Evolutionary conservation across 2,329 filamentous ascomycete genomes (phyloP).

Genomic region (Colletotrichum siamense): DNA sequence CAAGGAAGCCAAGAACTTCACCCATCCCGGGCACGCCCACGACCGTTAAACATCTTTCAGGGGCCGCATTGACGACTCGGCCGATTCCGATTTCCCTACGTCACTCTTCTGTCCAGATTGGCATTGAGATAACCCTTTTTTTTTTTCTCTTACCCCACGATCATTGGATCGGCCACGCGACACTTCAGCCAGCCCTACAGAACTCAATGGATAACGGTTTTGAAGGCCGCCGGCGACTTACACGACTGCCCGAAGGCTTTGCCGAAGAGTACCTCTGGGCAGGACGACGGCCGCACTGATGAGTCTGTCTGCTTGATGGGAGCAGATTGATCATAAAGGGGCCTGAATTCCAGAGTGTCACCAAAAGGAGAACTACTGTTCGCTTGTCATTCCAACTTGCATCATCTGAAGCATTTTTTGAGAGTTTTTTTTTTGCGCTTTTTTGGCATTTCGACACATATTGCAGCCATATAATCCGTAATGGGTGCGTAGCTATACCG

Average conservation of each 20-base stretch:
- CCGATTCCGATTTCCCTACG: neutral
- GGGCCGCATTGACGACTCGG: neutral
- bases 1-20: neutral
- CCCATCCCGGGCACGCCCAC: neutral
- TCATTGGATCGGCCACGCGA: constrained; percentile 3
- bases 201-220: neutral
- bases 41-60: neutral
- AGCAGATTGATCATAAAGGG: neutral
- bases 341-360: neutral
- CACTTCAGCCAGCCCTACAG: neutral
- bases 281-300: constrained; percentile 1
- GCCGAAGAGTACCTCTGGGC: neutral
- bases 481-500: constrained; percentile 12
- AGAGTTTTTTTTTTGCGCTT: neutral
- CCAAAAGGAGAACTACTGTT: neutral
- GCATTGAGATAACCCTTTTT: neutral
- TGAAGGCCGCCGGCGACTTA: constrained; percentile 14
- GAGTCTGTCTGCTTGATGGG: neutral
- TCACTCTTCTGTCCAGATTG: neutral
- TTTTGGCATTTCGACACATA: neutral
- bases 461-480: neutral
- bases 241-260: constrained; percentile 19
- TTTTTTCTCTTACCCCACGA: neutral
- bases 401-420: neutral
- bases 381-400: neutral